Evolutionary conservation across 2,329 filamentous ascomycete species (phyloP).

Genomic region (Aspergillus niger): DNA sequence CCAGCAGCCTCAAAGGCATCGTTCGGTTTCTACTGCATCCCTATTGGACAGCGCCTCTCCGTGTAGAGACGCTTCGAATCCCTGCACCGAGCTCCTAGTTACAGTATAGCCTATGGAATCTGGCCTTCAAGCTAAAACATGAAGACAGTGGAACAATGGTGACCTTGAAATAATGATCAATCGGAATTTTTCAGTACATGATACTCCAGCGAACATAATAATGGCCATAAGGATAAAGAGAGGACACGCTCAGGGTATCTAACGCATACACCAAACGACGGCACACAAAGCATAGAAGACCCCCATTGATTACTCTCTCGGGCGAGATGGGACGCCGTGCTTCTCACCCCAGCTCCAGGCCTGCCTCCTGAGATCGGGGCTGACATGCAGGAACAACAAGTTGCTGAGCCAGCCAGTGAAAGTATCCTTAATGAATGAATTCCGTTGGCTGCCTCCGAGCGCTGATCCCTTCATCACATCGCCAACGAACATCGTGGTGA

Average conservation of each 20-base stretch:
- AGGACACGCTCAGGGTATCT: slow-evolving; percentile 30
- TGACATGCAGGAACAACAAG: slow-evolving; percentile 58
- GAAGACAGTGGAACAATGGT: slow-evolving; percentile 2
- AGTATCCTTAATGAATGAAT: slow-evolving; percentile 57
- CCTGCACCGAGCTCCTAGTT: background rate
- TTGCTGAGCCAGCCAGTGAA: slow-evolving; percentile 56
- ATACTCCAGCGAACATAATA: slow-evolving; percentile 13
- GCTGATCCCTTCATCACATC: slow-evolving; percentile 66
- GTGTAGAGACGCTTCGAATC: background rate
- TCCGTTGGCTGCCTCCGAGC: slow-evolving; percentile 56
- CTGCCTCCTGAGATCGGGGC: slow-evolving; percentile 59
- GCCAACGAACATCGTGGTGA: slow-evolving; percentile 74
- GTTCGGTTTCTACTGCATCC: background rate
- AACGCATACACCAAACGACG: slow-evolving; percentile 26
- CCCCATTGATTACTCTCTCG: background rate
- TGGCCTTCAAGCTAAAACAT: background rate
- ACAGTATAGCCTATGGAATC: background rate
- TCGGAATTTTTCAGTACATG: background rate
- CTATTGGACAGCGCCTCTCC: background rate
- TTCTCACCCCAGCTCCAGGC: slow-evolving; percentile 60
- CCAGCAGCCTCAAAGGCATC: background rate
- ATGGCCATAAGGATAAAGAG: slow-evolving; percentile 14
- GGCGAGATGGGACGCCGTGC: slow-evolving; percentile 46
- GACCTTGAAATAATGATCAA: slow-evolving; percentile 7
- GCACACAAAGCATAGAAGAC: slow-evolving; percentile 16